These are phyloP conservation scores for Candida boleticola DNA, from an alignment of 805 yeast species.

Conservation along the genomic window DNA sequence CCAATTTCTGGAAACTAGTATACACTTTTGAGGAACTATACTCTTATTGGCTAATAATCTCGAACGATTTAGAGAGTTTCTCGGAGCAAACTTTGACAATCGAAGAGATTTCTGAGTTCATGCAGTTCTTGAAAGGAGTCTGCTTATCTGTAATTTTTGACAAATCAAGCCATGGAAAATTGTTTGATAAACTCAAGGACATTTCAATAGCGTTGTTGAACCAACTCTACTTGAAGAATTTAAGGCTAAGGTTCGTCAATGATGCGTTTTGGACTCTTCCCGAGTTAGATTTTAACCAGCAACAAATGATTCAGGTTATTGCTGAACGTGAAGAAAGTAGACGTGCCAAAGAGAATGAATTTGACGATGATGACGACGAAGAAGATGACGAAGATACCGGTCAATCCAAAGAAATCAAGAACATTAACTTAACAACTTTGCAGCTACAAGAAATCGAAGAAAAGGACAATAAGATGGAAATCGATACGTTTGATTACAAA, in stretches of 20 bases:
- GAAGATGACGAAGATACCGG: slow-evolving; percentile 8
- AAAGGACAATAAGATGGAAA: slow-evolving; percentile 4
- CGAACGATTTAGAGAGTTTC: slow-evolving; percentile 63
- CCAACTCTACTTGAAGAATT: slow-evolving; percentile 64
- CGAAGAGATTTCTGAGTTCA: slow-evolving; percentile 38
- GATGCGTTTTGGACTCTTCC: slow-evolving; percentile 53
- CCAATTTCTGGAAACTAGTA: slow-evolving; percentile 35
- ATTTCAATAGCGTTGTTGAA: slow-evolving; percentile 54
- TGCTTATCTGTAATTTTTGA: slow-evolving; percentile 51
- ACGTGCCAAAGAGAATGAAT: slow-evolving; percentile 9
- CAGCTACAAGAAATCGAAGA: slow-evolving; percentile 7
- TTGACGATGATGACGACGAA: slow-evolving; percentile 12
- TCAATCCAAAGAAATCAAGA: slow-evolving; percentile 6
- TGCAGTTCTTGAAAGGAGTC: slow-evolving; percentile 48
- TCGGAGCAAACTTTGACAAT: slow-evolving; percentile 38
- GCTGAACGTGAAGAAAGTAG: slow-evolving; percentile 43
- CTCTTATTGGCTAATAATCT: slow-evolving; percentile 64
- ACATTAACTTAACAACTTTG: neutral
- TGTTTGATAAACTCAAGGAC: slow-evolving; percentile 17
- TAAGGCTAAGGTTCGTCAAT: slow-evolving; percentile 54
- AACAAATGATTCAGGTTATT: slow-evolving; percentile 34
- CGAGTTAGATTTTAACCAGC: slow-evolving; percentile 28
- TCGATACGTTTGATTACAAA: neutral
- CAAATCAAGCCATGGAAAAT: slow-evolving; percentile 5
- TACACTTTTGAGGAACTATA: slow-evolving; percentile 57